Conservation (phyloP, 1,284 basidiomycete species). For the Malassezia furfur region DNA sequence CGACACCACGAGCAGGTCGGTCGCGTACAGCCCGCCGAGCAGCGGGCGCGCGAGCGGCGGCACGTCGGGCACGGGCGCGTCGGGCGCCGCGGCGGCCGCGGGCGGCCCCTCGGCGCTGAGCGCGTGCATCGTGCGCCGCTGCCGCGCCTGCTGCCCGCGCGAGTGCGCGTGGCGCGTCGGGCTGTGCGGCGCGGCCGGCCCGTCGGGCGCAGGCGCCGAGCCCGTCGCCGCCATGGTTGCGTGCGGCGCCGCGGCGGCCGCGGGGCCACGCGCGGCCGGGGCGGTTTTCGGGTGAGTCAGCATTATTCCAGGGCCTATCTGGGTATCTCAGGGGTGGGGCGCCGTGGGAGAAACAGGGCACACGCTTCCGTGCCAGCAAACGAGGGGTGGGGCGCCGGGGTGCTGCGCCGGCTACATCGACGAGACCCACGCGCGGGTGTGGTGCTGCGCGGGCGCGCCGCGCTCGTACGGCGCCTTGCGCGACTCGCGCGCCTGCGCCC, state of each 20-base stretch:
- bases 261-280: no score
- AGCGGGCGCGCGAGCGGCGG: slow-evolving; percentile 16
- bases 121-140: background rate
- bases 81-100: background rate
- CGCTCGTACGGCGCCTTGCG: background rate
- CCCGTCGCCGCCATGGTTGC: no score
- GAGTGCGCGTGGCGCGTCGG: background rate
- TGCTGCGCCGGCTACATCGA: background rate
- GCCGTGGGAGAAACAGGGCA: no score
- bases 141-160: slow-evolving; percentile 7
- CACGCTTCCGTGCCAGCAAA: no score
- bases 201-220: no score
- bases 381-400: background rate
- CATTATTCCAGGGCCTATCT: background rate
- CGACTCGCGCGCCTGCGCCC: slow-evolving; percentile 29
- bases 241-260: no score
- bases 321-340: background rate
- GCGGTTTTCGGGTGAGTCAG: background rate
- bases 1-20: slow-evolving; percentile 39
- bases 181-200: background rate
- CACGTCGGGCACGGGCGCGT: slow-evolving; percentile 10
- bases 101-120: background rate
- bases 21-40: slow-evolving; percentile 40
- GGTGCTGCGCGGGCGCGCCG: background rate
- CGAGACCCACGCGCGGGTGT: background rate